A percentile compares a stretch with the other conserved stretches of the same genome.
Evolutionary conservation across 2,329 filamentous ascomycete species (phyloP).

Genomic region (Sporothrix protearum): DNA sequence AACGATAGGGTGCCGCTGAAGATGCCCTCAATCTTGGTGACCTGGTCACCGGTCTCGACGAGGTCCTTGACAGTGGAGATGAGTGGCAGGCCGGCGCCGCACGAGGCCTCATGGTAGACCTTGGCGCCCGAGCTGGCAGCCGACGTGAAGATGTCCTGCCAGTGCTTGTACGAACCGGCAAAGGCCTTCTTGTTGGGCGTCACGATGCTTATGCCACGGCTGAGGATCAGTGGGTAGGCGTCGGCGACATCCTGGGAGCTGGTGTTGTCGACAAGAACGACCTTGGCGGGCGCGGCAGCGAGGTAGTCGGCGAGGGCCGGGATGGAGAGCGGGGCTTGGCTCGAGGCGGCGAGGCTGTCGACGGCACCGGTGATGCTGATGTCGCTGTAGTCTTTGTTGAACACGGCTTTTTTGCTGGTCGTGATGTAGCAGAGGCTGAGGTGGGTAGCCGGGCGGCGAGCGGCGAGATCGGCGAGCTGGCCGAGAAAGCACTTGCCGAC

Average conservation of each 20-base stretch:
- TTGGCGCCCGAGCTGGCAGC: constrained; percentile 69
- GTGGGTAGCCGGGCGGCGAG: constrained; percentile 63
- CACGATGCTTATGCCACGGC: constrained; percentile 80
- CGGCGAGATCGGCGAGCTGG: constrained; percentile 68
- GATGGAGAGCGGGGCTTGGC: constrained; percentile 62
- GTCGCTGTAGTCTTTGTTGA: constrained; percentile 67
- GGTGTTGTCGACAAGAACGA: constrained; percentile 91
- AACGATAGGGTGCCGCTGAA: constrained; percentile 98
- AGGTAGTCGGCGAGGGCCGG: constrained; percentile 75
- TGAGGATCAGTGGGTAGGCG: constrained; percentile 75
- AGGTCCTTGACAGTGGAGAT: constrained; percentile 92
- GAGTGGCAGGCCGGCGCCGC: constrained; percentile 88
- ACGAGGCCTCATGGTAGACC: constrained; percentile 92
- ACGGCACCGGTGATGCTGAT: constrained; percentile 44
- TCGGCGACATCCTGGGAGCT: constrained; percentile 83
- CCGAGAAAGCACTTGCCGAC: constrained; percentile 88
- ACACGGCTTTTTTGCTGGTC: constrained; percentile 78
- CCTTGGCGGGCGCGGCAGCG: constrained; percentile 69
- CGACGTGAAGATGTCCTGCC: constrained; percentile 79
- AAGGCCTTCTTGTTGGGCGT: constrained; percentile 99
- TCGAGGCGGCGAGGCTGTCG: constrained; percentile 61
- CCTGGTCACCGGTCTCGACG: constrained; percentile 87
- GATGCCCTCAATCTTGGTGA: constrained; percentile 91
- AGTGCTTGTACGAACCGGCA: constrained; percentile 73
- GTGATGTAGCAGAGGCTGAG: constrained; percentile 80